Base-by-base conservation (phyloP, 306 rosid species). In the Fagus sylvatica region DNA sequence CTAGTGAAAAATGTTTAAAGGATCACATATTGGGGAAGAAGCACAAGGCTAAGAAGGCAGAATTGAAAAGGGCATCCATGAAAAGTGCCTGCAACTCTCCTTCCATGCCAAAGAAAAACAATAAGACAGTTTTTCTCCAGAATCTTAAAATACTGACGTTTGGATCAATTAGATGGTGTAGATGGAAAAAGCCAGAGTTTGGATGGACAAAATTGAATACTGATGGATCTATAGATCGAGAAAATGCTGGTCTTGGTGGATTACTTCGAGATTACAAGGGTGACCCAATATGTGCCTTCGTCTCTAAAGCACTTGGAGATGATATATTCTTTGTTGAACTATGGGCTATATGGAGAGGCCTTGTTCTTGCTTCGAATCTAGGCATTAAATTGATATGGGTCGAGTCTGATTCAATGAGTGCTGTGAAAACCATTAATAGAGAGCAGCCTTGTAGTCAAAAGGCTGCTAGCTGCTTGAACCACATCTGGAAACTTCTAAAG, bases 151-250 rank as follows among this genome's bases (percentile, higher is more conserved):
- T 46, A 46, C 51, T 46, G 51, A 46, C 76, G 68, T 55, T 86
- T 55, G 59, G 83, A 73, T 71, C 88, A 77, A 59, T 72, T 16
- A 76, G 82, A 69, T 81, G 51, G 85, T 87, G 88, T 79, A 76
- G 43, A 37, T 91, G 96, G 93, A 48, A 10, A 54, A 91, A 82
- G 78, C 96, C 91, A 15, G 55, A 77, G 22, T 53, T 60, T 2
- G 90, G 93, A 75, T 89, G 96, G 84, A 87, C 85, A 70, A 91
- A 91, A 77, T 57, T 91, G 59, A 89, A 91, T 30, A 91, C 91
- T 1, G 91, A 91, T 71, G 93, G 96, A 80, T 89, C 91, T 7
- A 41, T 87, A 67, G 70, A 80, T 3, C 67, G 42, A 69, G 75
- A 64, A 75, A 72, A 69, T 66, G 84, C 89, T 60, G 76, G 90